Percentiles rank a stretch among this genome's conserved stretches.
These are phyloP conservation scores for Sphagnurus paluster DNA, from an alignment of 1,284 basidiomycete species.

Conservation along the genomic window DNA sequence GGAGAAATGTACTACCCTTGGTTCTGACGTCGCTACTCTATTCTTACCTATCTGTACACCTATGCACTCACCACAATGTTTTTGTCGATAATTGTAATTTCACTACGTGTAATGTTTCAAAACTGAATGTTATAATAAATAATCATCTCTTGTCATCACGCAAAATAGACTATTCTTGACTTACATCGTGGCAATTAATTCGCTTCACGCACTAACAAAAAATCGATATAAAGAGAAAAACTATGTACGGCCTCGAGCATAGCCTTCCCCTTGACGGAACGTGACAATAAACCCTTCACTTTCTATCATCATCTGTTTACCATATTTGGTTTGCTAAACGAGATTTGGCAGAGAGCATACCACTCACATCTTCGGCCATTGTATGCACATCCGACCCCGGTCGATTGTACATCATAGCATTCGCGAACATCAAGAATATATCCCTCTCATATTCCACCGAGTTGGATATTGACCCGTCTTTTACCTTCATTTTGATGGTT, in stretches of 20 bases:
- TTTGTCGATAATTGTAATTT: neutral
- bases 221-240: constrained; percentile 20
- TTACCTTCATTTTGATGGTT: constrained; percentile 81
- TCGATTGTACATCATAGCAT: constrained; percentile 94
- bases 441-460: constrained; percentile 89
- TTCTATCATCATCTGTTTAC: constrained; percentile 78
- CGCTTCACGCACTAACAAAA: neutral
- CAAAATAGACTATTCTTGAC: too few species aligned
- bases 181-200: too few species aligned
- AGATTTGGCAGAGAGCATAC: neutral
- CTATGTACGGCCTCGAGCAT: constrained; percentile 47
- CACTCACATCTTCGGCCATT: constrained; percentile 85
- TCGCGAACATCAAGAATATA: constrained; percentile 91
- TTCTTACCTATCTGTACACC: constrained; percentile 3
- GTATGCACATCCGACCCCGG: constrained; percentile 79
- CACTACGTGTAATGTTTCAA: too few species aligned
- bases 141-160: too few species aligned
- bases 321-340: constrained; percentile 9
- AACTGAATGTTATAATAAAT: too few species aligned
- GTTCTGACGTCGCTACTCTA: constrained; percentile 54
- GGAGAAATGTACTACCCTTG: constrained; percentile 81
- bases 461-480: constrained; percentile 78
- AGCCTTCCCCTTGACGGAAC: constrained; percentile 76
- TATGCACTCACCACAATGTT: constrained; percentile 1
- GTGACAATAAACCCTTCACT: constrained; percentile 76